Percentiles rank a stretch among this genome's conserved stretches.
Conservation (phyloP, 768 basidiomycete species). For the Rhizopogon vulgaris region DNA sequence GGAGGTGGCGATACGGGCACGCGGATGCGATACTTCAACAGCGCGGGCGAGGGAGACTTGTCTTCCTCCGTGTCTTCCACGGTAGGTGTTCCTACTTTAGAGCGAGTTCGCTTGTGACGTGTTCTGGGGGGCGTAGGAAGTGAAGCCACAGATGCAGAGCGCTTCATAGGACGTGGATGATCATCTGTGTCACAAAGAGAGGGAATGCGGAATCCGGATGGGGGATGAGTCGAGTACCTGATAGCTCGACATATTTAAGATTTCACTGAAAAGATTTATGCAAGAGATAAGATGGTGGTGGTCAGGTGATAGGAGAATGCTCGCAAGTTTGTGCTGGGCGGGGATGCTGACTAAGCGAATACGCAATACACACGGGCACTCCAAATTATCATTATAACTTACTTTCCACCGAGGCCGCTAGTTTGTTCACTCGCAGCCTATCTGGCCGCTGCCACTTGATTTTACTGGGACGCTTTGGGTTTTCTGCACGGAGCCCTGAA, state of each 20-base stretch:
- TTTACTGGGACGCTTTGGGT: too few relatives aligned
- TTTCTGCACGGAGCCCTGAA: neutral
- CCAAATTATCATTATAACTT: too few relatives aligned
- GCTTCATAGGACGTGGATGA: conserved; percentile 40
- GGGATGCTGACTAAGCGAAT: too few relatives aligned
- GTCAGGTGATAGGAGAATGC: neutral
- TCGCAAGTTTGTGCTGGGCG: neutral
- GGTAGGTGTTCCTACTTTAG: conserved; percentile 35
- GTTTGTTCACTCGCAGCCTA: neutral
- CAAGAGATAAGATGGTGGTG: conserved; percentile 2
- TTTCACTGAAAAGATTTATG: neutral
- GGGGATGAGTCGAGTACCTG: conserved; percentile 29
- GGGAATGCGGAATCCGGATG: conserved; percentile 8
- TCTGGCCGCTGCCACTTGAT: neutral
- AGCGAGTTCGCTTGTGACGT: conserved; percentile 39
- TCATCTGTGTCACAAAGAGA: conserved; percentile 9
- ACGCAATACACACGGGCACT: too few relatives aligned
- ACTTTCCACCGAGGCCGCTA: too few relatives aligned
- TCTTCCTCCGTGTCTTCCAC: too few relatives aligned
- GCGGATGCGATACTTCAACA: too few relatives aligned
- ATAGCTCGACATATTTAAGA: conserved; percentile 23
- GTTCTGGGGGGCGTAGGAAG: conserved; percentile 66
- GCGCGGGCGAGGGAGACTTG: too few relatives aligned
- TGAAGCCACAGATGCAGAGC: conserved; percentile 57
- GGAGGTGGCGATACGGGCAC: too few relatives aligned